Conservation (phyloP, 345 rosid species). For the Mercurialis annua region DNA sequence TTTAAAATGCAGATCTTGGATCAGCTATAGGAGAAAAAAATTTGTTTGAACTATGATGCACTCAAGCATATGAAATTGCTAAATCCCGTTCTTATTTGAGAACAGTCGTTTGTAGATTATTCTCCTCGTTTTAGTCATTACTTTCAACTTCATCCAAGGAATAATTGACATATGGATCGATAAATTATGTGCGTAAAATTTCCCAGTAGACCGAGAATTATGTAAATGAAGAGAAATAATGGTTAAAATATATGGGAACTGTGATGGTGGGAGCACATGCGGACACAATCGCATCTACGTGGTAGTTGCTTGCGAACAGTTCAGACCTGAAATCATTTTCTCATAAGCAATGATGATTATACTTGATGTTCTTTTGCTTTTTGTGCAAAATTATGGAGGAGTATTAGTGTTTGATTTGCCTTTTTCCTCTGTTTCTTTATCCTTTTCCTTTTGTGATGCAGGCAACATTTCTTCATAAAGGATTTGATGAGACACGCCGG, state of each 20-base stretch:
- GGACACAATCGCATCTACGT: background rate
- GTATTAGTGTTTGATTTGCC: slow-evolving; percentile 1
- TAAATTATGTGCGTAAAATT: background rate
- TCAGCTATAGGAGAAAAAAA: background rate
- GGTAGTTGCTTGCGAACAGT: background rate
- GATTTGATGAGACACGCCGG: slow-evolving; percentile 93
- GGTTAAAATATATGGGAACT: background rate
- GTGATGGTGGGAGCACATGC: background rate
- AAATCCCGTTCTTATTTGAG: background rate
- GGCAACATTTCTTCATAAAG: slow-evolving; percentile 90
- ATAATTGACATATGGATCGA: background rate
- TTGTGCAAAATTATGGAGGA: background rate
- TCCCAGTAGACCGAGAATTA: background rate
- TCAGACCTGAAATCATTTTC: background rate
- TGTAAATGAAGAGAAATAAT: background rate
- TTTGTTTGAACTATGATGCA: background rate
- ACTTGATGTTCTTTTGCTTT: background rate
- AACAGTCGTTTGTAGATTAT: no score
- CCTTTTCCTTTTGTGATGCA: slow-evolving; percentile 21
- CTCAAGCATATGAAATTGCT: background rate
- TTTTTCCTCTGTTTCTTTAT: no score
- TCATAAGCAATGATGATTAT: background rate
- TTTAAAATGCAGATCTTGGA: background rate
- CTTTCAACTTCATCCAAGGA: background rate
- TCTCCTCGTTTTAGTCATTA: background rate